Evolutionary conservation across 2,329 filamentous ascomycete species (phyloP), one percentile per base, ranked within the genome.

Genomic region (Stylonectria norvegica): DNA sequence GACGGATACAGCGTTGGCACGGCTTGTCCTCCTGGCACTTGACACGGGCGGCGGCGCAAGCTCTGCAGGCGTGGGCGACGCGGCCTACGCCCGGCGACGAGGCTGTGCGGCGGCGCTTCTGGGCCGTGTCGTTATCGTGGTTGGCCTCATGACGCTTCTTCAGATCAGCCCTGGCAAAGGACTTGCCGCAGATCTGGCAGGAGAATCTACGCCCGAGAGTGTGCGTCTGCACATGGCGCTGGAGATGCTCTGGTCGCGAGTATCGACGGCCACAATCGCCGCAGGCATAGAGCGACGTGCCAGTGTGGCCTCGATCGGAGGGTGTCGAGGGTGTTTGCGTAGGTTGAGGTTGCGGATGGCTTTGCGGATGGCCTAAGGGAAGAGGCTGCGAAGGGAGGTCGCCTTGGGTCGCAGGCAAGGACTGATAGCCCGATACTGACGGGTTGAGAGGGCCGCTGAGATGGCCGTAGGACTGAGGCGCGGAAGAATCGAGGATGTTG

Each of bases 1-100:
- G 67, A 38, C 62, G 69, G 36, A 68, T 61, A 47, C 75, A 78
- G 20, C 74, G 67, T 14, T 68, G 67, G 52, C 75, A 78, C 20
- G 75, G 75, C 57, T 78, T 78, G 16, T 63, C 54, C 41, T 78
- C 75, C 45, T 76, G 73, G 45, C 75, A 78, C 49, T 77, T 78
- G 31, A 78, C 72, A 15, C 75, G 65, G 9, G 75, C 73, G 14
- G 66, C 56, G 4, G 75, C 73, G 47, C 75, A 78, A 8, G 70
- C 61, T 17, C 68, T 67, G 47, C 75, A 78, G 11, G 75, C 75
- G 47, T 76, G 72, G 8, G 69, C 72, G 9, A 78, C 75, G 10
- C 75, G 71, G 15, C 70, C 68, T 2, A 69, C 63, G 12, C 64
- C 68, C 3, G 70, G 68, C 1, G 69, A 69, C 2, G 69, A 57